Evolutionary conservation across 495 filamentous ascomycete genomes (phyloP), one percentile per base, ranked within the genome.

Genomic region (Aspergillus funiculosus): DNA sequence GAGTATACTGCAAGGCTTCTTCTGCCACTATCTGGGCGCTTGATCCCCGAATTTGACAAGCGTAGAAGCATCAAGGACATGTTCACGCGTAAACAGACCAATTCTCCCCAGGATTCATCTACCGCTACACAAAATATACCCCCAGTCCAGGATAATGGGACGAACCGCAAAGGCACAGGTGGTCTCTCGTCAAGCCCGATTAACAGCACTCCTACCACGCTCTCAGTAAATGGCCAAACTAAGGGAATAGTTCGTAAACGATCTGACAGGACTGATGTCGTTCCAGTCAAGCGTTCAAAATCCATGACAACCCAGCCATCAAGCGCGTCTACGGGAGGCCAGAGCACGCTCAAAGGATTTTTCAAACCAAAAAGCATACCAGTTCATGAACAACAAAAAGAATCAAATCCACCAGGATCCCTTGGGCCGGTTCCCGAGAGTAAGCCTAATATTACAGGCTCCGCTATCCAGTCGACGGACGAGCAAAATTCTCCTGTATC

Each of bases 11-110:
- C 68, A 2, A 83, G 79, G 52, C 77, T 85, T 52, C 60, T 83
- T 1, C 70, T 89, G 8, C 80, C 87, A n/a, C 64, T 78, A 1
- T 95, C 89, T 6, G 89, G 82, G 0, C 89, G 80, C 52, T 72
- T 91, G 11, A 82, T 95, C 30, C 85, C 89, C 0, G 90, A 97
- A 57, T 97, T 95, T 50, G 79, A 88, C 49, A 81, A 80, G 35
- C 81, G 90, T 3, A 76, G 80, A 49, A 95, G 69, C 56, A 95
- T 97, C 56, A 89, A 85, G 46, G 89, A 95, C 50, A 95, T 97
- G 90, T 95, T 97, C 52, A 59, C 68, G 15, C 75, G 69, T 26
- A 88, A 79, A 58, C 76, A 73, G 42, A 40, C 61, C 21, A 41
- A 31, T 11, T 7, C 39, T 1, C 40, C 38, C 7, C 47, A 46